Evolutionary conservation across 805 yeast genomes (phyloP), one percentile per base, ranked within the genome.

Genomic region (Starmerella gropengiesseri): DNA sequence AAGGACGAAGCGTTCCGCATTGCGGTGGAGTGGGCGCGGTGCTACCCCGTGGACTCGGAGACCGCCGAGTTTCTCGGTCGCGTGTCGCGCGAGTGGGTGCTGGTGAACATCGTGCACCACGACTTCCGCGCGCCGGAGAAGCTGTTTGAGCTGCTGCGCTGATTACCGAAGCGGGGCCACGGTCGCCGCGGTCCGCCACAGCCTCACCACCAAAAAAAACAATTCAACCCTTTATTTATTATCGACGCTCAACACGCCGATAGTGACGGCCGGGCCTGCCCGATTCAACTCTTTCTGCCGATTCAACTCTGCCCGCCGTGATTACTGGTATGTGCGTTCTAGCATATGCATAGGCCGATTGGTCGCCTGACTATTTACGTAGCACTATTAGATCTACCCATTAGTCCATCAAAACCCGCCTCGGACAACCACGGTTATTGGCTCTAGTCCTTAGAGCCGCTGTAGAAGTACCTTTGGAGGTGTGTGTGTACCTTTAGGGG

Each of bases 1-100:
- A 87, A 85, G 60, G 95, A 89, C 60, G 97, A 89, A 62, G 89
- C 89, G 30, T 89, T 72, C 69, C 70, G 85, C 49, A 77, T 89
- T 48, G 70, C 86, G 41, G 68, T 71, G 39, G 95, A 84, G 59
- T 89, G 97, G 97, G 62, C 61, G 38, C 40, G 47, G 34, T 62
- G 54, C 57, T 60, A 55, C 45, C 52, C 55, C n/a, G 51, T 50
- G 19, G 57, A 42, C 14, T 48, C 60, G 14, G 46, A 43, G 12
- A 55, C 76, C 26, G 55, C 67, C 14, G 50, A 61, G 16, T 66
- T 79, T 41, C 58, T 79, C 49, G 55, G 64, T 37, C 52, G 56
- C 4, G 59, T 81, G 37, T 66, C 77, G 40, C 62, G 74, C 37
- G 73, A 74, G 41, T 89, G 74, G 65, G 77, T 78, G 31, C 70